phyloP scores from a whole-genome alignment of 306 rosid species.

The Trifolium subterraneum region DNA sequence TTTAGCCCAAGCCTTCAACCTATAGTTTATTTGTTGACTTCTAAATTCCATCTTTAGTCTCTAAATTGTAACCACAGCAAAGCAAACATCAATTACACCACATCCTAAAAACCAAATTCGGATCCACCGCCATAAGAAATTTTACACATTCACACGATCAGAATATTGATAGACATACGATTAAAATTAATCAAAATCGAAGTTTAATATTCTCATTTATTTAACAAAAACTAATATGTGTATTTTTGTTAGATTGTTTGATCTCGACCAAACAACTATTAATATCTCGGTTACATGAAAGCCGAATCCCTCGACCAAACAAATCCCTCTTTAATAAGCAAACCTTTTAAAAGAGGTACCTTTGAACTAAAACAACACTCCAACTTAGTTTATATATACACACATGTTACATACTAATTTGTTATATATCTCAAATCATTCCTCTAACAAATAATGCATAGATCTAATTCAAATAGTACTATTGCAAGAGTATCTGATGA shows the following conservation, averaged over 20 bases:
- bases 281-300: background rate
- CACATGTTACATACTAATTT: background rate
- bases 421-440: constrained; percentile 5
- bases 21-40: constrained; percentile 29
- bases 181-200: background rate
- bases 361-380: constrained; percentile 6
- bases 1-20: constrained; percentile 36
- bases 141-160: background rate
- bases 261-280: background rate
- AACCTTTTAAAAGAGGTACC: background rate
- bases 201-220: background rate
- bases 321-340: too few relatives aligned
- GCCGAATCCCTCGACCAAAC: background rate
- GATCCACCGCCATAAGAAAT: background rate
- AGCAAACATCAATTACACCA: constrained; percentile 5
- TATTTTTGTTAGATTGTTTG: background rate
- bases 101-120: background rate
- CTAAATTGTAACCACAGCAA: constrained; percentile 21
- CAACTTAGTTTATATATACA: constrained; percentile 8
- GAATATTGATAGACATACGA: background rate
- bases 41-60: background rate
- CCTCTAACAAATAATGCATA: constrained; percentile 36
- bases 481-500: constrained; percentile 40
- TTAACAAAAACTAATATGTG: background rate
- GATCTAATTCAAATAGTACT: constrained; percentile 28